Evolutionary conservation across 2,329 filamentous ascomycete species (phyloP).

Genomic region (Paraphaeosphaeria minitans): DNA sequence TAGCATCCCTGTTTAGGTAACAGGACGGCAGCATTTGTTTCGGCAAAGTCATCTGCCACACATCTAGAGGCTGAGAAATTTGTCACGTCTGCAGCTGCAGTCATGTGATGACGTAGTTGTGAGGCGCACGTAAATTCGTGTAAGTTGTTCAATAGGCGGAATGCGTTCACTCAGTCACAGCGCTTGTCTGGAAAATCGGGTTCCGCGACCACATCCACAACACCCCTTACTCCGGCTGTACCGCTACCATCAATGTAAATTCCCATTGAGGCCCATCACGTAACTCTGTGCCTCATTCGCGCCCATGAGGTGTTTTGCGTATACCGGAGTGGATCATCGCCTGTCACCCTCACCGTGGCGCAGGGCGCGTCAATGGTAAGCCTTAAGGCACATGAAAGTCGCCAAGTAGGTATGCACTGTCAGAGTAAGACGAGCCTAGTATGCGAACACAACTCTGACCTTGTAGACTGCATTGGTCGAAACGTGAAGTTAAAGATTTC

Average conservation of each 20-base stretch:
- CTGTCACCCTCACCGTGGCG: background rate
- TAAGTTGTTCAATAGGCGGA: background rate
- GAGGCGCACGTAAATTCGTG: background rate
- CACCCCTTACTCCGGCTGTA: constrained; percentile 58
- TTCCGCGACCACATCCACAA: constrained; percentile 52
- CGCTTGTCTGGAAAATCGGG: constrained; percentile 49
- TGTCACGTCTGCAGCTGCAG: too few relatives aligned
- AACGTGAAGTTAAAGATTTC: too few relatives aligned
- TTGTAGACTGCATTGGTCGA: too few relatives aligned
- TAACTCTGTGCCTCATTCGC: constrained; percentile 3
- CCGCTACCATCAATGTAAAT: constrained; percentile 62
- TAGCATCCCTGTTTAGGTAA: background rate
- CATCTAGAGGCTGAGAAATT: too few relatives aligned
- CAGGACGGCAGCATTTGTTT: background rate
- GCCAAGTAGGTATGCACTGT: background rate
- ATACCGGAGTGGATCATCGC: too few relatives aligned
- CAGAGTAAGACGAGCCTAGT: too few relatives aligned
- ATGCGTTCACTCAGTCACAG: too few relatives aligned
- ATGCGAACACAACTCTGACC: too few relatives aligned
- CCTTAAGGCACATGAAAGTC: background rate
- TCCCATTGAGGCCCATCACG: constrained; percentile 45
- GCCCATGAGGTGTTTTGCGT: background rate
- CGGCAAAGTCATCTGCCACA: background rate
- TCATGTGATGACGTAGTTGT: too few relatives aligned
- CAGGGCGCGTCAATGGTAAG: background rate